Percentiles rank a stretch among this genome's conserved stretches.
phyloP scores from a whole-genome alignment of 108 stramenopile species.

The Conticribra guillardii region DNA sequence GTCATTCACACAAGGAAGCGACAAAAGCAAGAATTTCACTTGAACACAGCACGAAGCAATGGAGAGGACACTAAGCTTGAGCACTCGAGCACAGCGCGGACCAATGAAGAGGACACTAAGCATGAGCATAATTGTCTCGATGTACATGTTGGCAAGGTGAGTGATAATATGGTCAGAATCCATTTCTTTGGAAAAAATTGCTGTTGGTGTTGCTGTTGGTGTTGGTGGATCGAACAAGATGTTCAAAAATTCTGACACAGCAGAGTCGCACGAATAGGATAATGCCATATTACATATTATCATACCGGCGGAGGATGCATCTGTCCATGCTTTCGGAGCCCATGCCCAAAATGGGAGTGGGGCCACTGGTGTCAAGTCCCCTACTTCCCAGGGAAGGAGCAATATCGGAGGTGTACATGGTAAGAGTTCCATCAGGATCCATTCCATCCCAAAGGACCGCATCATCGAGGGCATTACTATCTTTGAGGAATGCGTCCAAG shows the following conservation, averaged over 20 bases:
- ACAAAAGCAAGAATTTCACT: not conserved
- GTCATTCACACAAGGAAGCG: not conserved
- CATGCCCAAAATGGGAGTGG: constrained; percentile 7
- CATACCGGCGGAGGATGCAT: constrained; percentile 23
- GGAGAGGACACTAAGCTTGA: not conserved
- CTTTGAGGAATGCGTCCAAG: not conserved
- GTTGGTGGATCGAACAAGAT: not conserved
- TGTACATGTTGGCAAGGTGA: not conserved
- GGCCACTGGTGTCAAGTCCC: not conserved
- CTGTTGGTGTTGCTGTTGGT: not conserved
- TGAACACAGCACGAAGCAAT: not conserved
- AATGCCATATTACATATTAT: constrained; percentile 37
- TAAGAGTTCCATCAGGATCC: constrained; percentile 24
- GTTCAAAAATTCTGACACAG: constrained; percentile 15
- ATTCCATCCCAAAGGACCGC: not conserved
- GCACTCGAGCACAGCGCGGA: not conserved
- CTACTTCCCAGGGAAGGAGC: not conserved
- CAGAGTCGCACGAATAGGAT: not conserved
- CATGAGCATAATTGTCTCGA: not conserved
- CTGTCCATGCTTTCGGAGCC: constrained; percentile 12
- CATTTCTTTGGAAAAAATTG: not conserved
- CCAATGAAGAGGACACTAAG: not conserved
- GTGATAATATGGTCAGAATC: not conserved
- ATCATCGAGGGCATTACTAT: not conserved
- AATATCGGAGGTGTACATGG: constrained; percentile 18